Evolutionary conservation across 345 rosid genomes (phyloP).

Genomic region (Salix purpurea): DNA sequence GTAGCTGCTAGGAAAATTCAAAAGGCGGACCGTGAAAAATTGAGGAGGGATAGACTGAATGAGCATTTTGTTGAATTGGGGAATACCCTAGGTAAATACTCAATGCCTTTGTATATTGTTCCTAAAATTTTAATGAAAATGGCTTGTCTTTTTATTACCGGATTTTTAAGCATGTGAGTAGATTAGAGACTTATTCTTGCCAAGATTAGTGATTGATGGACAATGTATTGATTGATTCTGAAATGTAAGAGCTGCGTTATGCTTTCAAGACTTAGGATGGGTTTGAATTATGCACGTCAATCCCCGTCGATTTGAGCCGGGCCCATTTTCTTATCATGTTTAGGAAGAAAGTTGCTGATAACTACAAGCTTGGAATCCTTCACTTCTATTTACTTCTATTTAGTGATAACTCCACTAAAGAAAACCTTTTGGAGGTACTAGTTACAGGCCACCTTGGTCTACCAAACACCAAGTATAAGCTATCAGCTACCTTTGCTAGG

Average conservation of each 20-base stretch:
- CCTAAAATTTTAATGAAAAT: background rate
- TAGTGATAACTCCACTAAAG: too few species aligned
- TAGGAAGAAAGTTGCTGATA: background rate
- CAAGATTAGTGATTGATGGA: too few species aligned
- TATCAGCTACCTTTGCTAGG: too few species aligned
- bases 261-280: background rate
- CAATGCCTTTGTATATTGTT: background rate
- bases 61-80: conserved; percentile 83
- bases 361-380: background rate
- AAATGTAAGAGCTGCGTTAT: too few species aligned
- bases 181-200: too few species aligned
- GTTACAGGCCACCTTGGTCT: too few species aligned
- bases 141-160: background rate
- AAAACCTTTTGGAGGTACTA: too few species aligned
- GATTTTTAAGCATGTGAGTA: background rate
- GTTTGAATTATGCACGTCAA: background rate
- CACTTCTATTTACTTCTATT: background rate
- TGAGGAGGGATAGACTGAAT: conserved; percentile 86
- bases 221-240: too few species aligned
- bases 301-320: background rate
- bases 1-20: conserved; percentile 58
- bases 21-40: conserved; percentile 87
- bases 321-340: background rate
- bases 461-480: too few species aligned
- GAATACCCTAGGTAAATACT: conserved; percentile 55